These are phyloP conservation scores for Neurospora sp. DNA, from an alignment of 495 filamentous ascomycete genomes.

Conservation along the genomic window DNA sequence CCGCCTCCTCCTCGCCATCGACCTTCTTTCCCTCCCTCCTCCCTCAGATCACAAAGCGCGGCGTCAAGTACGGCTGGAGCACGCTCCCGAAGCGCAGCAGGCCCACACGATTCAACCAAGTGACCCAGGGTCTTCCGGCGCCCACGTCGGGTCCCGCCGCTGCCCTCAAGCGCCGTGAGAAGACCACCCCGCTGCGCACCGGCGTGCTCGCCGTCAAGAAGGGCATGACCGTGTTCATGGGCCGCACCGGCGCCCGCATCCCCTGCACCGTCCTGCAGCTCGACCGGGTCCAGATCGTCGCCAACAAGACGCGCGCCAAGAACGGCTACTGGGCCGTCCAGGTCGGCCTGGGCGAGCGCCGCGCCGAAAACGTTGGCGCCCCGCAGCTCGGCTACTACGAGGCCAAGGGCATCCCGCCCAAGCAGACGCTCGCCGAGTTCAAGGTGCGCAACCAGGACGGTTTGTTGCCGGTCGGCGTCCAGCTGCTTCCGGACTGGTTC, in stretches of 20 bases:
- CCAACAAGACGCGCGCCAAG: slow-evolving; percentile 65
- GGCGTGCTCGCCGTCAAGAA: slow-evolving; percentile 81
- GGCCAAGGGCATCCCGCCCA: slow-evolving; percentile 65
- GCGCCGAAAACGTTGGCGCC: slow-evolving; percentile 62
- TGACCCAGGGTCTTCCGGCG: slow-evolving; percentile 37
- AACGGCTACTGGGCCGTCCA: slow-evolving; percentile 93
- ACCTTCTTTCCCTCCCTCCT: slow-evolving; percentile 21
- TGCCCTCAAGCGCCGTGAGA: slow-evolving; percentile 67
- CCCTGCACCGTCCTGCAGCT: slow-evolving; percentile 91
- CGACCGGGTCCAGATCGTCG: slow-evolving; percentile 79
- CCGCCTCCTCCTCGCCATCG: slow-evolving; percentile 22
- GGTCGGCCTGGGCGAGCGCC: slow-evolving; percentile 71
- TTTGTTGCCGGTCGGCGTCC: slow-evolving; percentile 59
- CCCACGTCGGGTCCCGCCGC: slow-evolving; percentile 66
- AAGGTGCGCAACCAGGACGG: slow-evolving; percentile 67
- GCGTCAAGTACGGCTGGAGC: slow-evolving; percentile 45
- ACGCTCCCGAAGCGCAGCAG: slow-evolving; percentile 29
- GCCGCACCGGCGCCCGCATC: slow-evolving; percentile 63
- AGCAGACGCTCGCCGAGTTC: slow-evolving; percentile 76
- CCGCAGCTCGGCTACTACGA: slow-evolving; percentile 81
- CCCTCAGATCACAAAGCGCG: slow-evolving; percentile 34
- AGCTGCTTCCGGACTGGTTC: slow-evolving; percentile 77
- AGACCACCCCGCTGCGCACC: slow-evolving; percentile 66
- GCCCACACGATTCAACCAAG: slow-evolving; percentile 43
- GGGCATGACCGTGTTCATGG: slow-evolving; percentile 89